These are phyloP conservation scores for Cladosporium sp. DNA, from an alignment of 2,329 filamentous ascomycete species.

Conservation along the genomic window DNA sequence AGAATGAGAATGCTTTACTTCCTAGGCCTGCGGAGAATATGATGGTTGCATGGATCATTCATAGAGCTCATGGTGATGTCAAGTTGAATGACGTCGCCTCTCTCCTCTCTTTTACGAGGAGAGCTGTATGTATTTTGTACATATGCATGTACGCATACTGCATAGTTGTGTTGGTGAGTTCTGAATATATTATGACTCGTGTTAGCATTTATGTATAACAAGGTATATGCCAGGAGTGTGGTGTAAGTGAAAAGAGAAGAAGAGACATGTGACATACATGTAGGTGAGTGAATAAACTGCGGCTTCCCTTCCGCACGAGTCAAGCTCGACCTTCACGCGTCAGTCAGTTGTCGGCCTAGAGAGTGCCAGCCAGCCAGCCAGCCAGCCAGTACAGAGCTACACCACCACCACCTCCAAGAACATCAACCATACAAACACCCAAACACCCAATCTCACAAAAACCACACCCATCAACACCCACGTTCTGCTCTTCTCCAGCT, in stretches of 20 bases:
- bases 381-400: background rate
- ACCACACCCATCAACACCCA: background rate
- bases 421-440: background rate
- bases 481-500: background rate
- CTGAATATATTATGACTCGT: too few species aligned
- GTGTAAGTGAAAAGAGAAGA: too few species aligned
- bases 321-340: constrained; percentile 10
- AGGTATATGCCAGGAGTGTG: too few species aligned
- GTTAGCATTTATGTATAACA: too few species aligned
- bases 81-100: constrained; percentile 11
- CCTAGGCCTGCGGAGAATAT: background rate
- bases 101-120: background rate
- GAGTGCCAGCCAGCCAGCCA: too few species aligned
- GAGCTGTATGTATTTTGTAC: background rate
- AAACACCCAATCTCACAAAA: background rate
- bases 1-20: background rate
- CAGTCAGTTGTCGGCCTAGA: constrained; percentile 8
- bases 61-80: constrained; percentile 13
- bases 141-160: background rate
- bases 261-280: too few species aligned
- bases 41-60: background rate
- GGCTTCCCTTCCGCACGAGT: background rate
- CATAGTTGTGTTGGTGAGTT: too few species aligned
- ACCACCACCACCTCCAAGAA: background rate
- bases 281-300: too few species aligned